Evolutionary conservation across 2,329 filamentous ascomycete genomes (phyloP).

Genomic region (Curvularia sp.): DNA sequence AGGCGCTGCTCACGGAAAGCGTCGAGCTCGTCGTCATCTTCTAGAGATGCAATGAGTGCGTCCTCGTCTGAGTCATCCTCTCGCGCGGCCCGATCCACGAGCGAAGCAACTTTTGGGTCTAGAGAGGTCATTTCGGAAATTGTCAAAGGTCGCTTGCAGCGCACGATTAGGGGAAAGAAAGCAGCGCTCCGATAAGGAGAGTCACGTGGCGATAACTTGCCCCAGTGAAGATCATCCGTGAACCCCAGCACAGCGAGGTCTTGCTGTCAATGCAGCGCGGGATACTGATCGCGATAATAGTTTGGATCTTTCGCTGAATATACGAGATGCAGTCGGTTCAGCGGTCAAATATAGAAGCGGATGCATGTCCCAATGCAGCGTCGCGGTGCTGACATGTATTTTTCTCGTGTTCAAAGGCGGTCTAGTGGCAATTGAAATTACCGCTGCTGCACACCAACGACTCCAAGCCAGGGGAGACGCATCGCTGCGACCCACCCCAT

Average conservation of each 20-base stretch:
- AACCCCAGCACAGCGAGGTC: background rate
- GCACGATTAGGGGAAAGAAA: conserved; percentile 22
- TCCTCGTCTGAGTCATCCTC: conserved; percentile 63
- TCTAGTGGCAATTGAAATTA: conserved; percentile 43
- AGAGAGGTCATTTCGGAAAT: conserved; percentile 52
- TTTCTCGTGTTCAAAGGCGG: conserved; percentile 26
- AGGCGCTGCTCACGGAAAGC: conserved; percentile 64
- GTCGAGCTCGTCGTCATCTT: conserved; percentile 61
- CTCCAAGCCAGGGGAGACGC: conserved; percentile 37
- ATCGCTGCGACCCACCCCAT: conserved; percentile 32
- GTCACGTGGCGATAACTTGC: conserved; percentile 26
- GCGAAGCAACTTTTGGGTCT: conserved; percentile 59
- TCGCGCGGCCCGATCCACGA: conserved; percentile 55
- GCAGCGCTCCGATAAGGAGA: conserved; percentile 20
- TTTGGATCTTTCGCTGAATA: background rate
- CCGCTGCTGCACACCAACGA: conserved; percentile 22
- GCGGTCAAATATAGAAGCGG: conserved; percentile 15
- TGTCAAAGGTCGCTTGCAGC: conserved; percentile 25
- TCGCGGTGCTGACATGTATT: conserved; percentile 26
- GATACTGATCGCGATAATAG: background rate
- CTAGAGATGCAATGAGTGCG: conserved; percentile 65
- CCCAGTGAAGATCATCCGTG: conserved; percentile 1
- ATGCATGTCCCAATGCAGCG: conserved; percentile 13
- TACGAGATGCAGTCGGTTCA: background rate
- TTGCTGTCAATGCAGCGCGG: background rate